These are phyloP conservation scores for Phytopythium litorale DNA, from an alignment of 352 stramenopile species.

Conservation along the genomic window DNA sequence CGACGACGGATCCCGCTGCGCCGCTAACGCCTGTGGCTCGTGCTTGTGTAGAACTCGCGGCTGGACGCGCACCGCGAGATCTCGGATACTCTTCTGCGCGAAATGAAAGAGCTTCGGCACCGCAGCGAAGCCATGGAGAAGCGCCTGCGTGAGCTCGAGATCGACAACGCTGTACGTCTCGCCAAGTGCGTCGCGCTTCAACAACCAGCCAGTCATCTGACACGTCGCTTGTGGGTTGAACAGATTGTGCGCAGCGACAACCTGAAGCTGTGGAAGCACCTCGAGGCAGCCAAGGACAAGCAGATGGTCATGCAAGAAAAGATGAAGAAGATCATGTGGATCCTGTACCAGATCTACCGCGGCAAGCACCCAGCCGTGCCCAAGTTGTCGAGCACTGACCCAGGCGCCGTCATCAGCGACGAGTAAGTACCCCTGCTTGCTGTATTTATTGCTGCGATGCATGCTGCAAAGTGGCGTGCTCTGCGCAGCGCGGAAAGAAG, in stretches of 20 bases:
- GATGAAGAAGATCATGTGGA: constrained; percentile 92
- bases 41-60: constrained; percentile 42
- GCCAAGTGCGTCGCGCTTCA: neutral
- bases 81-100: constrained; percentile 70
- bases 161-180: constrained; percentile 71
- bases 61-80: constrained; percentile 73
- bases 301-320: constrained; percentile 89
- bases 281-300: constrained; percentile 83
- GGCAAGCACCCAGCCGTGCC: constrained; percentile 73
- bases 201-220: neutral
- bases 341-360: constrained; percentile 88
- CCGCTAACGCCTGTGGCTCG: neutral
- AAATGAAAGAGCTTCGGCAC: constrained; percentile 83
- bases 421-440: constrained; percentile 54
- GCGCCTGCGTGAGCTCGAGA: constrained; percentile 75
- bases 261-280: constrained; percentile 85
- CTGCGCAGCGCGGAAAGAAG: constrained; percentile 7
- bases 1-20: neutral
- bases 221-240: constrained; percentile 2
- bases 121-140: constrained; percentile 89
- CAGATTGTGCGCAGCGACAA: constrained; percentile 87
- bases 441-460: constrained; percentile 2
- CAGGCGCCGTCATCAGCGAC: constrained; percentile 58
- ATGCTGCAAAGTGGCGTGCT: constrained; percentile 1
- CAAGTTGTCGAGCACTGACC: constrained; percentile 65